Evolutionary conservation across 2,329 filamentous ascomycete species (phyloP).

Genomic region (Penicillium sp.): DNA sequence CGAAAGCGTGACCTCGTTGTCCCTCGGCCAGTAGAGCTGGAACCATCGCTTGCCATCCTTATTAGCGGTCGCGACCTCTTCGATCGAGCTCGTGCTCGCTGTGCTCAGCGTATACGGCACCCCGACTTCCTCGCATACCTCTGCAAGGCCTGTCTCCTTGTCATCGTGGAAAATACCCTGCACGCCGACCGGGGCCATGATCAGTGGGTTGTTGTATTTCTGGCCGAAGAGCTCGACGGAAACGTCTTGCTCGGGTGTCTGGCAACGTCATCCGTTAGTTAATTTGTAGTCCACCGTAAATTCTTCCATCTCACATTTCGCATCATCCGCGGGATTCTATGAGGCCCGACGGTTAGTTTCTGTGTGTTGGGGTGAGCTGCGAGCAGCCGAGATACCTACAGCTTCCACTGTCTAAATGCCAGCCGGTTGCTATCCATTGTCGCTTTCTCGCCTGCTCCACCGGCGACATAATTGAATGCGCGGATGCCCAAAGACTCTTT

Average conservation of each 20-base stretch:
- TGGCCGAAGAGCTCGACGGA: conserved; percentile 52
- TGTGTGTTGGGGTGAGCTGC: neutral
- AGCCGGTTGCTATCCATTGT: conserved; percentile 59
- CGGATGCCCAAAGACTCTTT: conserved; percentile 46
- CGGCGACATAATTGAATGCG: conserved; percentile 58
- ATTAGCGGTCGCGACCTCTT: conserved; percentile 61
- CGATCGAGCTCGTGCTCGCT: conserved; percentile 60
- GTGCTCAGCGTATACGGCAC: conserved; percentile 67
- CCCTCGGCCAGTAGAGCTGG: conserved; percentile 70
- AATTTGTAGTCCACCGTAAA: neutral
- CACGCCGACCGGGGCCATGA: conserved; percentile 67
- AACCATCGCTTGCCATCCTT: conserved; percentile 62
- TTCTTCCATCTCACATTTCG: conserved; percentile 22
- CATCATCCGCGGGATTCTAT: conserved; percentile 53
- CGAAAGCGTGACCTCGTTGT: conserved; percentile 62
- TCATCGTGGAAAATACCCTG: conserved; percentile 65
- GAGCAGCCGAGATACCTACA: conserved; percentile 26
- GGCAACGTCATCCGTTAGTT: neutral
- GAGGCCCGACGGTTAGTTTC: conserved; percentile 15
- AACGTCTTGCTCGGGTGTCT: conserved; percentile 46
- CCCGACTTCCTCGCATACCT: conserved; percentile 57
- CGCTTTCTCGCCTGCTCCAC: conserved; percentile 59
- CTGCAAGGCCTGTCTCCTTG: conserved; percentile 60
- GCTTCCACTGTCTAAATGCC: conserved; percentile 53
- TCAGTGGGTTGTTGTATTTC: conserved; percentile 50